These are phyloP conservation scores for Penicillium odoratum DNA, from an alignment of 495 filamentous ascomycete species.

Conservation along the genomic window DNA sequence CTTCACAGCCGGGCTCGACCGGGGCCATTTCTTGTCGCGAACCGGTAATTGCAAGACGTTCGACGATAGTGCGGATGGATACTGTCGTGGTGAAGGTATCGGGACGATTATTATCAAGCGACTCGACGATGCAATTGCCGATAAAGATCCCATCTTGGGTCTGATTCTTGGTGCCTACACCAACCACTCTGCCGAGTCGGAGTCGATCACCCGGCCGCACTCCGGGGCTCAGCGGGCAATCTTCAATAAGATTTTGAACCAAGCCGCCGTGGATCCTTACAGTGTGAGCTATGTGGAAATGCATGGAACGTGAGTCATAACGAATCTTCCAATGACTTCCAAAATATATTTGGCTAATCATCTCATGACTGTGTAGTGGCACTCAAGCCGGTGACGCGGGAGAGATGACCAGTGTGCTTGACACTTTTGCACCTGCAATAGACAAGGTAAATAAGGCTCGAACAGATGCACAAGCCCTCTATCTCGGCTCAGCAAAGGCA, in stretches of 20 bases:
- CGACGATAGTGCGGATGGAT: constrained; percentile 71
- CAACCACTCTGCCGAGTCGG: constrained; percentile 42
- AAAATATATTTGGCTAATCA: too few relatives aligned
- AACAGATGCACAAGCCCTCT: too few relatives aligned
- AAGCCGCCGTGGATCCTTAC: constrained; percentile 40
- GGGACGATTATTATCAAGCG: constrained; percentile 44
- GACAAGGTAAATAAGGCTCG: constrained; percentile 9
- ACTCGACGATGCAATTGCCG: constrained; percentile 42
- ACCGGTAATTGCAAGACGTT: constrained; percentile 76
- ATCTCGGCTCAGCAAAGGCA: constrained; percentile 32
- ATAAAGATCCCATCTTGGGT: constrained; percentile 43
- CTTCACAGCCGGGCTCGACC: constrained; percentile 72
- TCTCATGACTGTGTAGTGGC: too few relatives aligned
- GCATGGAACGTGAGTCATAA: too few relatives aligned
- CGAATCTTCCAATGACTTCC: too few relatives aligned
- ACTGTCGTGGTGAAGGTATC: constrained; percentile 64
- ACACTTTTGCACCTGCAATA: constrained; percentile 33
- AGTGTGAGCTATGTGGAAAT: constrained; percentile 54
- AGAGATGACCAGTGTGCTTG: constrained; percentile 29
- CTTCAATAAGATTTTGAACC: constrained; percentile 31
- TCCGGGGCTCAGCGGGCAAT: constrained; percentile 44
- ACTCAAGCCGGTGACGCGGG: constrained; percentile 39
- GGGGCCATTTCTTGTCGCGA: constrained; percentile 73
- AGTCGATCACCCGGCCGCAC: constrained; percentile 44
- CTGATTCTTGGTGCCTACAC: constrained; percentile 35